Evolutionary conservation across 257 asterid genomes (phyloP).

Genomic region (Plantago elongata): DNA sequence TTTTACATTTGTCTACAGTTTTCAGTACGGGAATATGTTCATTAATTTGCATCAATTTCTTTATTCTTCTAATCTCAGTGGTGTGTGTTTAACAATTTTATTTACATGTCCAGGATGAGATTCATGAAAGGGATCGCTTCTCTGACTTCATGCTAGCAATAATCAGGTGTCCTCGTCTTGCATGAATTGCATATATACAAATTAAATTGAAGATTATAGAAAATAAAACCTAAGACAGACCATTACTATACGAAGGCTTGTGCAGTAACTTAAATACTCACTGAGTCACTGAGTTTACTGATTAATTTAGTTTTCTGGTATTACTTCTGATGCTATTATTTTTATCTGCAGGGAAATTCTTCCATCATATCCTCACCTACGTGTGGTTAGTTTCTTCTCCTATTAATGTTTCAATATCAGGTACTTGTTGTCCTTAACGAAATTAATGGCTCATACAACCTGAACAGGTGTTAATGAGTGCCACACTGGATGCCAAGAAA

Average conservation of each 20-base stretch:
- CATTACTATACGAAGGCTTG: not conserved
- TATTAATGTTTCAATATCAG: conserved; percentile 4
- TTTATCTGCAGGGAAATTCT: conserved; percentile 72
- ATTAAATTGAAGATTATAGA: not conserved
- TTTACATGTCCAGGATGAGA: conserved; percentile 70
- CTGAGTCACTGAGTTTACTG: not conserved
- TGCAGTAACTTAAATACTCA: conserved; percentile 6
- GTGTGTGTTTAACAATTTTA: conserved; percentile 16
- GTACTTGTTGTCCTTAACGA: conserved; percentile 15
- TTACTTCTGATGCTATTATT: conserved; percentile 24
- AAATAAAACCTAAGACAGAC: too few relatives aligned
- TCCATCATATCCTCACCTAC: conserved; percentile 76
- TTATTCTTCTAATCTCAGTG: conserved; percentile 15
- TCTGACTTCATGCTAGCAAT: conserved; percentile 96
- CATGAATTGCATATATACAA: conserved; percentile 14
- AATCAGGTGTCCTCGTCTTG: conserved; percentile 57
- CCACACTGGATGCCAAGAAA: conserved; percentile 88
- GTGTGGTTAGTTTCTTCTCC: conserved; percentile 56
- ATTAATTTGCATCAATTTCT: conserved; percentile 5
- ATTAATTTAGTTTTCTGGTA: not conserved
- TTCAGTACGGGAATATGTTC: conserved; percentile 1
- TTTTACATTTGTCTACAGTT: not conserved
- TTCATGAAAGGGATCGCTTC: conserved; percentile 96
- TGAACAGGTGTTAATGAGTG: conserved; percentile 88
- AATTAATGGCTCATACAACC: conserved; percentile 24